A percentile compares a stretch with the other conserved stretches of the same genome.
Evolutionary conservation across 2,329 filamentous ascomycete genomes (phyloP).

Genomic region (Sphaceloma murrayae): DNA sequence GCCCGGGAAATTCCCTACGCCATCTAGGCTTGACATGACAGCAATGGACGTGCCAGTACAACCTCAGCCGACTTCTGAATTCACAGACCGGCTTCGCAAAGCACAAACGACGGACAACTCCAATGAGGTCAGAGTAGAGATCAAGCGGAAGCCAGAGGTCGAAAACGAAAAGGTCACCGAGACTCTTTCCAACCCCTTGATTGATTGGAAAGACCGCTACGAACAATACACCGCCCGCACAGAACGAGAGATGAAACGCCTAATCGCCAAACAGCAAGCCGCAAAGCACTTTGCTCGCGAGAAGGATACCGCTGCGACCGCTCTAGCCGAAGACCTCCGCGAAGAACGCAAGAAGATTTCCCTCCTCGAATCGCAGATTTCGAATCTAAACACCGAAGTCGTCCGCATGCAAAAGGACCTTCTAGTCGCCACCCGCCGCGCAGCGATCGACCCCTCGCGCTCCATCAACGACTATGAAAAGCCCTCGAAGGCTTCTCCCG

Average conservation of each 20-base stretch:
- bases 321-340: slow-evolving; percentile 55
- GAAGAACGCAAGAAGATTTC: slow-evolving; percentile 58
- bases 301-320: slow-evolving; percentile 62
- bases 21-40: slow-evolving; percentile 34
- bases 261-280: slow-evolving; percentile 69
- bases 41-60: slow-evolving; percentile 24
- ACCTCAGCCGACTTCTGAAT: slow-evolving; percentile 33
- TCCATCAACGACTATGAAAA: slow-evolving; percentile 9
- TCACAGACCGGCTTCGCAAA: slow-evolving; percentile 36
- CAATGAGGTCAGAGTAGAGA: slow-evolving; percentile 45
- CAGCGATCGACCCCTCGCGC: background rate
- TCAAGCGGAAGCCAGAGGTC: slow-evolving; percentile 29
- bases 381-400: slow-evolving; percentile 43
- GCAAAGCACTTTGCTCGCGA: slow-evolving; percentile 70
- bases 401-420: slow-evolving; percentile 9
- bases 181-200: slow-evolving; percentile 31
- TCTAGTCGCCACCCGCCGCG: background rate
- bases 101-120: slow-evolving; percentile 40
- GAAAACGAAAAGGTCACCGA: slow-evolving; percentile 6
- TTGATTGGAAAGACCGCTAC: slow-evolving; percentile 72
- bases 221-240: slow-evolving; percentile 64
- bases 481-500: background rate
- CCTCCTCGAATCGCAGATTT: slow-evolving; percentile 53
- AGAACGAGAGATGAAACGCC: slow-evolving; percentile 62
- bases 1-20: slow-evolving; percentile 43